phyloP scores from a whole-genome alignment of 106 monocot species.

The Dactylorhiza incarnata region DNA sequence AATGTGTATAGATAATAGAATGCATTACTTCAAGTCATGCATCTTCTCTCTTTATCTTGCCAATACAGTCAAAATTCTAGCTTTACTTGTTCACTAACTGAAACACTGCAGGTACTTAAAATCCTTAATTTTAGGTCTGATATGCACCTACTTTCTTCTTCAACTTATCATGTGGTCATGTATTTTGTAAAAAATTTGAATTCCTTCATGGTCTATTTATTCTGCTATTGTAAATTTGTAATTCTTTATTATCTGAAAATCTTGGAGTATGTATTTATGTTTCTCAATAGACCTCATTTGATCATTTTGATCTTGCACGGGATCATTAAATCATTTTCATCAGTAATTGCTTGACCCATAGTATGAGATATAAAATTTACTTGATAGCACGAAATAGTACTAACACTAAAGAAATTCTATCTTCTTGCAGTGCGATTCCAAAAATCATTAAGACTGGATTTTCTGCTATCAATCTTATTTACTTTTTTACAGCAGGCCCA shows the following conservation, averaged over 20 bases:
- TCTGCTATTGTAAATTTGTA: no score
- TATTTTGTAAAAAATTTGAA: background rate
- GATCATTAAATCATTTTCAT: background rate
- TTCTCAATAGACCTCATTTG: no score
- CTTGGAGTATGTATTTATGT: no score
- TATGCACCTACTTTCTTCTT: no score
- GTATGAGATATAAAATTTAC: background rate
- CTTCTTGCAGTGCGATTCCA: constrained; percentile 57
- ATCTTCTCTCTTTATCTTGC: background rate
- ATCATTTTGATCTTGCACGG: no score
- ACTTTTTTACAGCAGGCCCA: constrained; percentile 98
- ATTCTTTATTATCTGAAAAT: no score
- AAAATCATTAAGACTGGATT: constrained; percentile 99
- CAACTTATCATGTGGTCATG: no score
- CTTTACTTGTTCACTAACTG: no score
- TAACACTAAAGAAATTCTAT: background rate
- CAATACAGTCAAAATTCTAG: background rate
- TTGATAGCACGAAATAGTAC: background rate
- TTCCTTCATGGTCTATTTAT: background rate
- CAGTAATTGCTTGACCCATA: background rate
- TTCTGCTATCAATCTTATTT: constrained; percentile 92
- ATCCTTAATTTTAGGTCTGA: no score
- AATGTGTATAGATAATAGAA: background rate
- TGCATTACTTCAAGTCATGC: background rate
- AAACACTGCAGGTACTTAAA: no score